Evolutionary conservation across 192 early-diverging fungal species (phyloP), one percentile per base, ranked within the genome.

Genomic region (Coemansia sp.): DNA sequence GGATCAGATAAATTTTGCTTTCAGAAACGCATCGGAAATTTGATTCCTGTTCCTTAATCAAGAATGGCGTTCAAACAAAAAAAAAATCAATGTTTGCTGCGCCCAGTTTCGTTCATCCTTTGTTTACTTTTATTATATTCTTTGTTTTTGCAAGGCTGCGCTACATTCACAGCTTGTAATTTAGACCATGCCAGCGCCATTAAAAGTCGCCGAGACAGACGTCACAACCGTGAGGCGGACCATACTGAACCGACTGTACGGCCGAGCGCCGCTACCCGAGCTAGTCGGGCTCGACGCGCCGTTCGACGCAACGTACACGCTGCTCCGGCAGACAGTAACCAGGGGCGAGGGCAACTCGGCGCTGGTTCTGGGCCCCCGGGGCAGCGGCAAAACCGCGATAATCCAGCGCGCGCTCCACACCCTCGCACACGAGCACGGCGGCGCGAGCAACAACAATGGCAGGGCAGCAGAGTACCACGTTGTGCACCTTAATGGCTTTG

Each of bases 321-420:
- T 73, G 10, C 71, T 80, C 21, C 19, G 56, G 8, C 61, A 64
- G 28, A 80, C 77, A 1, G 64, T 73, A 14, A 19, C 55, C 16
- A 63, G 33, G 38, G 50, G 23, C 1, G 94, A 98, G 60, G 90
- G 92, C 48, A 98, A 95, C 64, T 90, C 93, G 0, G 88, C 89
- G 25, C 67, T 98, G 23, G 58, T 98, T 6, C 78, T 95, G 2
- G 96, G 96, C 1, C 86, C 84, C 35, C 79, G 88, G 52, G 91
- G 91, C 8, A 82, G 85, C 35, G 94, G 94, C 25, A 95, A 95
- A 49, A 80, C 87, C 3, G 54, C 77, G 6, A 32, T 83, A 18
- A 58, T 70, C 5, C 51, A 59, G 21, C 56, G 45, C 32, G 59
- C 65, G 45, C 71, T 76, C 11, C 50, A 43, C 18, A 46, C 52